These are phyloP conservation scores for Penicillium silybi DNA, from an alignment of 495 filamentous ascomycete species.

Conservation along the genomic window DNA sequence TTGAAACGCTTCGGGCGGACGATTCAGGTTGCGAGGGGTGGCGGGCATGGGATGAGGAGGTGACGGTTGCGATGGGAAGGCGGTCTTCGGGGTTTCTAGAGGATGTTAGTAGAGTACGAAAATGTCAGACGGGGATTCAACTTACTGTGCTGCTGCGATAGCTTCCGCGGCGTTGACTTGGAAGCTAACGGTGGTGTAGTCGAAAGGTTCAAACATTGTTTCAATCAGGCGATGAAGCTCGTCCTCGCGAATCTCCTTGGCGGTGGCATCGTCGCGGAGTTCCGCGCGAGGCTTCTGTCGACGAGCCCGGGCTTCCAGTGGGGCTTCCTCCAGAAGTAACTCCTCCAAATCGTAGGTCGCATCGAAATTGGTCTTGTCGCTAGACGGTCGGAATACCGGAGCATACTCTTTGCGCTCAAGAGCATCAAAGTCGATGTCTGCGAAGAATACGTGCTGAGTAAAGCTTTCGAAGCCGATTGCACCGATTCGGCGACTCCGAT, in stretches of 20 bases:
- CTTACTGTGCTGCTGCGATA: constrained; percentile 35
- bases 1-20: constrained; percentile 22
- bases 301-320: constrained; percentile 85
- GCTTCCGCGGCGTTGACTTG: constrained; percentile 41
- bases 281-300: constrained; percentile 90
- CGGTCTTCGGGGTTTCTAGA: constrained; percentile 42
- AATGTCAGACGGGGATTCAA: not conserved
- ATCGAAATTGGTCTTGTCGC: constrained; percentile 98
- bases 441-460: constrained; percentile 84
- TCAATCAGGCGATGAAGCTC: constrained; percentile 94
- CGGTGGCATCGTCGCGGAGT: constrained; percentile 89
- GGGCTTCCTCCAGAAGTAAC: constrained; percentile 88
- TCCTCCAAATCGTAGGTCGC: constrained; percentile 98
- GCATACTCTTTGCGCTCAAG: constrained; percentile 86
- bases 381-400: constrained; percentile 86
- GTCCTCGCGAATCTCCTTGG: constrained; percentile 91
- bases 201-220: constrained; percentile 90
- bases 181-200: constrained; percentile 77
- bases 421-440: constrained; percentile 76
- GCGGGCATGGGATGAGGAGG: constrained; percentile 29
- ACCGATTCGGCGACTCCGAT: constrained; percentile 77
- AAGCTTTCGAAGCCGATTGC: constrained; percentile 74
- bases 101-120: not conserved
- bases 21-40: constrained; percentile 40
- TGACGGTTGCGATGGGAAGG: constrained; percentile 28